Conservation (phyloP, 73 alveolate genomes). For the Symbiodinium pilosum region DNA sequence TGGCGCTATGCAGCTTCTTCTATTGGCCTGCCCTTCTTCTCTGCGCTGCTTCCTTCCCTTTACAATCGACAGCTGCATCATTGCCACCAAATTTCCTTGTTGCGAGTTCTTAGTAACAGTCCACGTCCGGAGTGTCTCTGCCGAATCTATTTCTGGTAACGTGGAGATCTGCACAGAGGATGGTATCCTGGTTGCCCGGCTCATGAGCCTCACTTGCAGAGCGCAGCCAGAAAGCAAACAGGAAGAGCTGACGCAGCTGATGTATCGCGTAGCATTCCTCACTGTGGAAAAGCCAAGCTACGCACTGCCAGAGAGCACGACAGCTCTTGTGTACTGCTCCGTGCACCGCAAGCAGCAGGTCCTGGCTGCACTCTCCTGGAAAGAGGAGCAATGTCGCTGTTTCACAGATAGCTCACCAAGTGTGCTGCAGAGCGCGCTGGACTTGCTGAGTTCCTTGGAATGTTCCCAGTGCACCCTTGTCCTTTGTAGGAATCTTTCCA, state of each 20-base stretch:
- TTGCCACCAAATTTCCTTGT: neutral
- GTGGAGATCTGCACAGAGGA: conserved; percentile 44
- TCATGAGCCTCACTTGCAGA: neutral
- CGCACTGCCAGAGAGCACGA: neutral
- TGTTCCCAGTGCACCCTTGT: neutral
- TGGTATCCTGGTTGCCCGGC: conserved; percentile 68
- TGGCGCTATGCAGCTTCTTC: conserved; percentile 63
- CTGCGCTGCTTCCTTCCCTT: conserved; percentile 26
- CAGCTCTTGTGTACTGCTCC: neutral
- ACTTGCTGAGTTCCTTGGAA: neutral
- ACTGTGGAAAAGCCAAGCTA: neutral
- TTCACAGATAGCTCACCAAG: neutral
- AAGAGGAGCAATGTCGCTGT: neutral
- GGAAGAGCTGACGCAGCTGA: neutral
- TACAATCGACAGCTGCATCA: conserved; percentile 27
- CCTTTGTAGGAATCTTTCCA: neutral
- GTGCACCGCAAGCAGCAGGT: neutral
- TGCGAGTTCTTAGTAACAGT: neutral
- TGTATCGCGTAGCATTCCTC: neutral
- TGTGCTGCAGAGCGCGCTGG: neutral
- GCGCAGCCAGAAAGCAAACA: neutral
- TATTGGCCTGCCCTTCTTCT: neutral
- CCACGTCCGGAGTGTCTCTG: neutral
- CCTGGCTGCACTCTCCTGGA: neutral
- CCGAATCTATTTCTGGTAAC: conserved; percentile 1